These are phyloP conservation scores for Fusarium sp. DNA, from an alignment of 2,329 filamentous ascomycete species.

Conservation along the genomic window DNA sequence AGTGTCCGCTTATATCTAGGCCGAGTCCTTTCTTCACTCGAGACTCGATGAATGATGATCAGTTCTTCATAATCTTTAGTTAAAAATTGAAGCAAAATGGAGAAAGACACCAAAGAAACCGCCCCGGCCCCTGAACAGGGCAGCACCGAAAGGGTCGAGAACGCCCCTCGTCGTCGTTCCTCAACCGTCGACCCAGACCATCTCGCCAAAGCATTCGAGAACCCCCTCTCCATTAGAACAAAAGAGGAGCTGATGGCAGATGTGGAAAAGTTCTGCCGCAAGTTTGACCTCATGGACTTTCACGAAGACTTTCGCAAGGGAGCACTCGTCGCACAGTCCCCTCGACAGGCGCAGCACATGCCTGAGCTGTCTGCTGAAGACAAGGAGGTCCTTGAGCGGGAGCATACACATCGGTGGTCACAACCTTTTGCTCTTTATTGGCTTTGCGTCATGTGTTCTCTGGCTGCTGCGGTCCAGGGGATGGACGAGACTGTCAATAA, in stretches of 20 bases:
- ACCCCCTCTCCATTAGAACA: conserved; percentile 45
- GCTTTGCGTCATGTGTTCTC: conserved; percentile 45
- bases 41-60: not conserved
- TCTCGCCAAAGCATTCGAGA: conserved; percentile 23
- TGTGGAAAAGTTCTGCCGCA: conserved; percentile 50
- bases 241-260: conserved; percentile 47
- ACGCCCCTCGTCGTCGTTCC: conserved; percentile 7
- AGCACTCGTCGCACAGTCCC: conserved; percentile 61
- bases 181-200: conserved; percentile 4
- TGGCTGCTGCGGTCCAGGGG: not conserved
- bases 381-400: conserved; percentile 42
- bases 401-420: conserved; percentile 46
- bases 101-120: conserved; percentile 1
- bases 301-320: conserved; percentile 62
- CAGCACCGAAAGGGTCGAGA: conserved; percentile 5
- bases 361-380: conserved; percentile 41
- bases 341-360: conserved; percentile 47
- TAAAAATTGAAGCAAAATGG: not conserved
- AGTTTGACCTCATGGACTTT: conserved; percentile 48
- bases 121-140: not conserved
- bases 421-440: conserved; percentile 49
- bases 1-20: not conserved
- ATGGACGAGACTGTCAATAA: conserved; percentile 8
- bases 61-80: not conserved
- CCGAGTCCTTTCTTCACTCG: not conserved